Evolutionary conservation across 768 basidiomycete genomes (phyloP), one percentile per base, ranked within the genome.

Genomic region (Trametes cinnabarina): DNA sequence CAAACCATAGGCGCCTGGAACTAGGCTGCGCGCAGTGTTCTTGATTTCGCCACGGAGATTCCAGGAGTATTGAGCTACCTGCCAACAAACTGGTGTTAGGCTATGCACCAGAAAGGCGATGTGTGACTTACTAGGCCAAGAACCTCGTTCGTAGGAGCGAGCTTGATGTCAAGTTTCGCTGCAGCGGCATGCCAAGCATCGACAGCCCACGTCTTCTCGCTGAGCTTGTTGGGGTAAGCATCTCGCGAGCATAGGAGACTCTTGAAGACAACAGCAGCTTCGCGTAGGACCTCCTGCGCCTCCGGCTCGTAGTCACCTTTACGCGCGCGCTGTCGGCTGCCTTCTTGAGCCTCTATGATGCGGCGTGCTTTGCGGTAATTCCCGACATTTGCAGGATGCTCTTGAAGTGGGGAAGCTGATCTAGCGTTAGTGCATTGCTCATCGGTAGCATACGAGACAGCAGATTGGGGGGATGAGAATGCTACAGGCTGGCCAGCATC

Each of bases 11-110:
- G 28, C 26, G n/a, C 43, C 53, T 10, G 15, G 32, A 8, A 55
- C 43, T 17, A 17, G 20, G 17, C 20, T n/a, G 15, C 30, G 41
- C 15, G 47, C 53, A 14, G 32, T 19, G 23, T 25, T 55, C 43
- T 55, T 55, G 11, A 55, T 15, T n/a, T 55, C 53, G 35, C 53
- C 30, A 6, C 53, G 42, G 17, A 55, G 47, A 26, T 55, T 46
- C 43, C 43, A 55, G 3, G 53, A 30, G 42, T 47, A 47, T 20
- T 35, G 43, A 10, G 25, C 34, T 26, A 55, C 19, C 53, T 55
- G 50, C 30, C 30, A 32, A 32, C 30, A 32, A 32, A 32, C 30
- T 32, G 30, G 30, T 32, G 30, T 32, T 32, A 32, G 30, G 30
- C 30, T 32, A 32, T 32, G 30, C 30, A 32, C 30, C 30, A 32